Percentiles rank a stretch among this genome's conserved stretches.
Evolutionary conservation across 148 eudicot species (phyloP).

Genomic region (Nepenthes mirabilis): DNA sequence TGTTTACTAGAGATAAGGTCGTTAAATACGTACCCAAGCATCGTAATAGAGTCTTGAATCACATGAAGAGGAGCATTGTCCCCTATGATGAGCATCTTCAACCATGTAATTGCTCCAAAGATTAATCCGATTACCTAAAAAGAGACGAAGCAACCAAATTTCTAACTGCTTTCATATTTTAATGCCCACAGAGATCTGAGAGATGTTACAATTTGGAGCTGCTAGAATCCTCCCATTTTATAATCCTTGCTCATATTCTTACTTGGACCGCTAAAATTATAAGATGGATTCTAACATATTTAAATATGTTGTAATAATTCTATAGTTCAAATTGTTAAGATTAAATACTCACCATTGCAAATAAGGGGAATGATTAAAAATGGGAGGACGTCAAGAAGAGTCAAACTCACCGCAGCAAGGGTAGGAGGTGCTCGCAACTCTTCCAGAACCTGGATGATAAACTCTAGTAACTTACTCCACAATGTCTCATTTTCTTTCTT

Average conservation of each 20-base stretch:
- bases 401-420: slow-evolving; percentile 52
- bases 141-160: background rate
- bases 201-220: no score
- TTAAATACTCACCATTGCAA: no score
- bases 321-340: no score
- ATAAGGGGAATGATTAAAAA: no score
- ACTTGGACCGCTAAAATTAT: background rate
- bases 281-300: no score
- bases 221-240: no score
- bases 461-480: slow-evolving; percentile 17
- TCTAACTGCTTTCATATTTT: background rate
- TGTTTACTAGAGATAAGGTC: background rate
- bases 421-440: slow-evolving; percentile 82
- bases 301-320: no score
- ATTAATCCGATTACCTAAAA: slow-evolving; percentile 53
- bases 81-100: slow-evolving; percentile 43
- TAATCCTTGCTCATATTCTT: background rate
- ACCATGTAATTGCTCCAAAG: slow-evolving; percentile 53
- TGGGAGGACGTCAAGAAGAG: background rate
- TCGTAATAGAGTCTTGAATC: slow-evolving; percentile 49
- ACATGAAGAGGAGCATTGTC: slow-evolving; percentile 68
- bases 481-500: slow-evolving; percentile 10
- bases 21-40: slow-evolving; percentile 58
- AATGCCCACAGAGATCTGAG: no score
- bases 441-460: slow-evolving; percentile 37